Evolutionary conservation across 371 early-diverging fungal species (phyloP).

Genomic region (Dinochytrium kinnereticum): DNA sequence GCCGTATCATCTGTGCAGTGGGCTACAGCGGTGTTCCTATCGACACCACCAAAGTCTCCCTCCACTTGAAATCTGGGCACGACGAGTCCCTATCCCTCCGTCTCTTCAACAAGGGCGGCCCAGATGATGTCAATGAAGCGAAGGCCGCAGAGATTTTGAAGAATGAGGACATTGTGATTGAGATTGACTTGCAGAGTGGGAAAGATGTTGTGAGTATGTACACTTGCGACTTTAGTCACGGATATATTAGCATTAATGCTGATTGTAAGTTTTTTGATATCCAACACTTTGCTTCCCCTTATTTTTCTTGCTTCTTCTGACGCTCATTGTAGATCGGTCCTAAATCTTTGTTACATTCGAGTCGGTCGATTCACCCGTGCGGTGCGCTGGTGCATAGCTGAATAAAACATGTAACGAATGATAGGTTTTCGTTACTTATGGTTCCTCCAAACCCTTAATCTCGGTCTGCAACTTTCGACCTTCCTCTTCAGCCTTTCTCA

Average conservation of each 20-base stretch:
- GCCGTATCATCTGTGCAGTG: constrained; percentile 84
- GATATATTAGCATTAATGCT: constrained; percentile 93
- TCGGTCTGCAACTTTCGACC: constrained; percentile 31
- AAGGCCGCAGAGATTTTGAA: constrained; percentile 82
- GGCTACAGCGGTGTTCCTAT: constrained; percentile 78
- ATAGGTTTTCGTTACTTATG: too few relatives aligned
- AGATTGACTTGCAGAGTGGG: constrained; percentile 81
- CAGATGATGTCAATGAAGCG: constrained; percentile 60
- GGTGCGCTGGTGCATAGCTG: too few relatives aligned
- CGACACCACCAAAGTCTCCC: constrained; percentile 75
- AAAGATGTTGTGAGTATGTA: constrained; percentile 79
- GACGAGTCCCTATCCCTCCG: constrained; percentile 66
- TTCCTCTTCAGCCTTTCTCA: constrained; percentile 55
- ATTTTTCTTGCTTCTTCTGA: background rate
- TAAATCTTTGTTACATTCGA: background rate
- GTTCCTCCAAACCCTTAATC: constrained; percentile 22
- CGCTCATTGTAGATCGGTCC: background rate
- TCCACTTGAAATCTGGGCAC: constrained; percentile 71
- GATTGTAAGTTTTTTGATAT: constrained; percentile 35
- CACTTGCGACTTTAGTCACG: constrained; percentile 94
- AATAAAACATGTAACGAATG: too few relatives aligned
- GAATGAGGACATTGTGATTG: constrained; percentile 80
- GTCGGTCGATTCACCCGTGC: too few relatives aligned
- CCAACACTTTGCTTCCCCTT: background rate
- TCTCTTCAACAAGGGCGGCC: constrained; percentile 83